These are phyloP conservation scores for Fusarium nurragi DNA, from an alignment of 2,329 filamentous ascomycete genomes.

Conservation along the genomic window DNA sequence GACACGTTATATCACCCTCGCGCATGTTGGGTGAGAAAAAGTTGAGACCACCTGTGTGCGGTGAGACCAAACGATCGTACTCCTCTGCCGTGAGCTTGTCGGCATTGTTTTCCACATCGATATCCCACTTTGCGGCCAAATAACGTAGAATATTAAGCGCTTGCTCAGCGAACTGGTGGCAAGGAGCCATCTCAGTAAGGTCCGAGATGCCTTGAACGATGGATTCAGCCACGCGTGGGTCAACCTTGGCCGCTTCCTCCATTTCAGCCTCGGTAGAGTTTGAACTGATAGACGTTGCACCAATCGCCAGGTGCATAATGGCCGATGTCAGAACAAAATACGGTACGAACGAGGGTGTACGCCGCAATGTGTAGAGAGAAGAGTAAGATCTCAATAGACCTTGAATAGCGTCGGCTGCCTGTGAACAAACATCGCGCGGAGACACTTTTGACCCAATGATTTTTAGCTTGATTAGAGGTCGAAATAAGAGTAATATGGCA, in stretches of 20 bases:
- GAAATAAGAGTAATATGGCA: conserved; percentile 76
- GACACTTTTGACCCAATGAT: conserved; percentile 71
- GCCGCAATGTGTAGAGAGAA: conserved; percentile 65
- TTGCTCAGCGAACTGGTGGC: conserved; percentile 69
- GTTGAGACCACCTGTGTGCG: conserved; percentile 63
- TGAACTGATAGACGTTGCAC: conserved; percentile 49
- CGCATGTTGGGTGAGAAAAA: conserved; percentile 64
- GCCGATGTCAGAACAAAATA: conserved; percentile 69
- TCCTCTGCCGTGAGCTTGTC: conserved; percentile 48
- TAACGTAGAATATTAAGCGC: conserved; percentile 68
- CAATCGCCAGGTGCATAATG: conserved; percentile 69
- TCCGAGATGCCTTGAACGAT: conserved; percentile 66
- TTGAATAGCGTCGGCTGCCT: conserved; percentile 68
- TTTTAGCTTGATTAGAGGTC: conserved; percentile 72
- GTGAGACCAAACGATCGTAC: conserved; percentile 55
- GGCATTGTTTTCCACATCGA: conserved; percentile 58
- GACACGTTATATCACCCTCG: conserved; percentile 59
- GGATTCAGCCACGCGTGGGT: conserved; percentile 54
- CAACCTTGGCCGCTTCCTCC: conserved; percentile 49
- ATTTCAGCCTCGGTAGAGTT: conserved; percentile 40
- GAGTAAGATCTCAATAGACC: conserved; percentile 65
- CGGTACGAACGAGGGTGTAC: conserved; percentile 68
- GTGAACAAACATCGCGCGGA: conserved; percentile 72
- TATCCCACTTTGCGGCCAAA: conserved; percentile 67
- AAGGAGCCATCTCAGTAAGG: conserved; percentile 68